phyloP scores from a whole-genome alignment of 306 rosid species.

The Arachis hypogaea region DNA sequence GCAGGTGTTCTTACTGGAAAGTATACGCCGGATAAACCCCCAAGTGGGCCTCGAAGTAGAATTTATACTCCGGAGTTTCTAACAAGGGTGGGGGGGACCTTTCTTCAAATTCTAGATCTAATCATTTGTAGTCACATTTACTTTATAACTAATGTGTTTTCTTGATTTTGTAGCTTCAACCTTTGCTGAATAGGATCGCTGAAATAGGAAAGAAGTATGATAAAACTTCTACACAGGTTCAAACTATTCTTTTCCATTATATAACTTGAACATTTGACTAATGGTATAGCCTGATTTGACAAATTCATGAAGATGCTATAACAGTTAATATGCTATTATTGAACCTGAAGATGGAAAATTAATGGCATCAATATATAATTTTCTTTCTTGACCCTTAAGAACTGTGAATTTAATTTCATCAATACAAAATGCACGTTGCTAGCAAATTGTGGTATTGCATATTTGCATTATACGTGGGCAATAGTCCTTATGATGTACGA shows the following conservation, averaged over 20 bases:
- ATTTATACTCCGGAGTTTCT: slow-evolving; percentile 81
- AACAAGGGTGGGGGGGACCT: slow-evolving; percentile 50
- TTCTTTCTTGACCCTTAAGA: neutral
- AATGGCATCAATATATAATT: neutral
- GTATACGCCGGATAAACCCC: slow-evolving; percentile 78
- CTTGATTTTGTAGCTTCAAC: slow-evolving; percentile 74
- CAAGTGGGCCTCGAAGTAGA: slow-evolving; percentile 77
- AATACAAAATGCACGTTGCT: neutral
- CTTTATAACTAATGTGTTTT: slow-evolving; percentile 33
- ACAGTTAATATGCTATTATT: neutral
- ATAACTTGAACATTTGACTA: slow-evolving; percentile 7
- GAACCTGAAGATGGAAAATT: neutral
- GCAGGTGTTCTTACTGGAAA: slow-evolving; percentile 89
- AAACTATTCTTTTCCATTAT: slow-evolving; percentile 27
- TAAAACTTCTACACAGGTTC: slow-evolving; percentile 69
- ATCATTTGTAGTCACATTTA: slow-evolving; percentile 21
- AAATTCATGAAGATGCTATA: slow-evolving; percentile 6
- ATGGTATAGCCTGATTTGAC: neutral
- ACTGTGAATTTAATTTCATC: neutral
- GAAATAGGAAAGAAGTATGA: slow-evolving; percentile 65
- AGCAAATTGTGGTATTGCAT: no score
- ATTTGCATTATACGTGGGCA: no score
- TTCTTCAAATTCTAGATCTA: slow-evolving; percentile 3
- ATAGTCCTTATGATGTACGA: no score
- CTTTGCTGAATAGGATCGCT: slow-evolving; percentile 66